A percentile compares a stretch with the other conserved stretches of the same genome.
Evolutionary conservation across 257 asterid species (phyloP).

Genomic region (Knoxia roxburghii): DNA sequence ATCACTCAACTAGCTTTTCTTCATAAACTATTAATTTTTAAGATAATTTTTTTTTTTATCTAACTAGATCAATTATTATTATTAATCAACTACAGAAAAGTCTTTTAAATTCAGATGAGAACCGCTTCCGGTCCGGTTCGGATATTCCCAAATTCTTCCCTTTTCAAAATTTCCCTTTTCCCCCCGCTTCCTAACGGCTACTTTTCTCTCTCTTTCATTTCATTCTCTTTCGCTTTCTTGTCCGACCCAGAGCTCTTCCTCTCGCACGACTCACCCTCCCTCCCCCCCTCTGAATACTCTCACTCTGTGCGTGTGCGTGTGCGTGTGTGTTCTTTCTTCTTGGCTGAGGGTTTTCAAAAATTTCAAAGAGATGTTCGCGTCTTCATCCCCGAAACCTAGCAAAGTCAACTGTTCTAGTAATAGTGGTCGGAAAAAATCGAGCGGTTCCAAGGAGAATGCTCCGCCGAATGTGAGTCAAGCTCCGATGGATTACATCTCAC

Average conservation of each 20-base stretch:
- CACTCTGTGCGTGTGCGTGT: constrained; percentile 11
- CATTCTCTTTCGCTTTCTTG: constrained; percentile 21
- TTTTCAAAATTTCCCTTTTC: constrained; percentile 12
- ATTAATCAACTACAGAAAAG: too few relatives aligned
- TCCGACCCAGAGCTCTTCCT: constrained; percentile 11
- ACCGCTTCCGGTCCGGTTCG: constrained; percentile 4
- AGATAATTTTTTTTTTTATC: too few relatives aligned
- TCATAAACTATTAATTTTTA: too few relatives aligned
- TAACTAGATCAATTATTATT: too few relatives aligned
- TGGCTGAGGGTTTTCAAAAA: background rate
- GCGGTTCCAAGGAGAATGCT: constrained; percentile 64
- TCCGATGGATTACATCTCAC: constrained; percentile 14
- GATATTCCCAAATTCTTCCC: background rate
- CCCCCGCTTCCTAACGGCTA: constrained; percentile 26
- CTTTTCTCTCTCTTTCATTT: constrained; percentile 13
- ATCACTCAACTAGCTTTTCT: too few relatives aligned
- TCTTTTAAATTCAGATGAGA: too few relatives aligned
- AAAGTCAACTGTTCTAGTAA: constrained; percentile 9
- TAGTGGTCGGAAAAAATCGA: constrained; percentile 45
- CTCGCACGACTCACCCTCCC: constrained; percentile 4
- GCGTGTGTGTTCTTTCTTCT: background rate
- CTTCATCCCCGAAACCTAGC: constrained; percentile 54
- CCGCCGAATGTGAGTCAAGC: constrained; percentile 32
- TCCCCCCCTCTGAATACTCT: background rate
- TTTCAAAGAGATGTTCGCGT: constrained; percentile 22